These are phyloP conservation scores for Choanephora cucurbitarum DNA, from an alignment of 371 early-diverging fungal species.

Conservation along the genomic window DNA sequence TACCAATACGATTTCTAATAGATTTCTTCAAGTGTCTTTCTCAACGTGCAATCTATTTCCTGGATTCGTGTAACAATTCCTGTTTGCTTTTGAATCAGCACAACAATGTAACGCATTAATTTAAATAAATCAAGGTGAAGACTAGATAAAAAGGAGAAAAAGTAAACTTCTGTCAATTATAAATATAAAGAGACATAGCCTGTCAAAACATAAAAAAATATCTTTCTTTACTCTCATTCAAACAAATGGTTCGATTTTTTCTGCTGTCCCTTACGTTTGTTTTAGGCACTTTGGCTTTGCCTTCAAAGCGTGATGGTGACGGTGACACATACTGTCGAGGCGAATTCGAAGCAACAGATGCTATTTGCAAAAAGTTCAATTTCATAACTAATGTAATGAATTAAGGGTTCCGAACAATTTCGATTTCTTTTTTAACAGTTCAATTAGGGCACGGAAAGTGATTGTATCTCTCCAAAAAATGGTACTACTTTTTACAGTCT, in stretches of 20 bases:
- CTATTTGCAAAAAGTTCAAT: slow-evolving; percentile 25
- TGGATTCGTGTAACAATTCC: too few relatives aligned
- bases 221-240: neutral
- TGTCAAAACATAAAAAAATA: too few relatives aligned
- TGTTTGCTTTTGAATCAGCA: neutral
- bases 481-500: slow-evolving; percentile 37
- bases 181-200: neutral
- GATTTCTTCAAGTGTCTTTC: too few relatives aligned
- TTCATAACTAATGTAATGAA: slow-evolving; percentile 17
- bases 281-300: neutral
- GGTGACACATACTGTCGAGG: slow-evolving; percentile 15
- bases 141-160: neutral
- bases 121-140: slow-evolving; percentile 1
- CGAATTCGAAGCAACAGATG: slow-evolving; percentile 6
- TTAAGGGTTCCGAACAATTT: neutral
- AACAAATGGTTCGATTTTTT: slow-evolving; percentile 1
- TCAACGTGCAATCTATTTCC: too few relatives aligned
- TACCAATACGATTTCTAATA: too few relatives aligned
- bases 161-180: neutral
- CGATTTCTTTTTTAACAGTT: neutral
- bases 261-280: slow-evolving; percentile 4
- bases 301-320: neutral
- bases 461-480: slow-evolving; percentile 24
- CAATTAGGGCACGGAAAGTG: slow-evolving; percentile 8
- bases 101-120: neutral